A percentile compares a stretch with the other conserved stretches of the same genome.
Evolutionary conservation across 1,284 basidiomycete genomes (phyloP).

Genomic region (Tremellales sp.): DNA sequence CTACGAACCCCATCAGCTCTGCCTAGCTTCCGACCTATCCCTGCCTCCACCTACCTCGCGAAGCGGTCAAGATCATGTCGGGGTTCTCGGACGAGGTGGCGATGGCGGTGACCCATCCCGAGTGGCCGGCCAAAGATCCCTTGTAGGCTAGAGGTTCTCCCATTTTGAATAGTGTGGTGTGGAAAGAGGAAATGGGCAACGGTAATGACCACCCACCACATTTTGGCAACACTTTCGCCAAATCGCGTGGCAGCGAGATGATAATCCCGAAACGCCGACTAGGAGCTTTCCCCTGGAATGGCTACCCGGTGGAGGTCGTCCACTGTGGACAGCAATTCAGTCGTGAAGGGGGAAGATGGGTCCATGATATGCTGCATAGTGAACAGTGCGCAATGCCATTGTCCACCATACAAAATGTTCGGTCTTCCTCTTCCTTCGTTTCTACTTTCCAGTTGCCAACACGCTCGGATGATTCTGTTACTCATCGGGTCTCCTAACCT

Average conservation of each 20-base stretch:
- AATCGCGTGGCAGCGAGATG: background rate
- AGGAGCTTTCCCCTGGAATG: background rate
- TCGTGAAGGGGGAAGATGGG: background rate
- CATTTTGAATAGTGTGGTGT: slow-evolving; percentile 52
- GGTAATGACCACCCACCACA: background rate
- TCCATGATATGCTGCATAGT: no score
- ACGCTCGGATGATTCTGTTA: background rate
- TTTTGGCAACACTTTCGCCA: slow-evolving; percentile 2
- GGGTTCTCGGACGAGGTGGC: slow-evolving; percentile 96
- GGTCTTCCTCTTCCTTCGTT: background rate
- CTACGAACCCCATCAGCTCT: slow-evolving; percentile 51
- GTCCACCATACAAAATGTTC: no score
- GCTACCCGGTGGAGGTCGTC: background rate
- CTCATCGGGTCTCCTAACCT: background rate
- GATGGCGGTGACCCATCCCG: slow-evolving; percentile 94
- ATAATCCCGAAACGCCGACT: background rate
- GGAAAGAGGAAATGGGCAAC: background rate
- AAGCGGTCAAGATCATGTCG: slow-evolving; percentile 94
- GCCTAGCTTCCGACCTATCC: background rate
- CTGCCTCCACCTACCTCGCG: slow-evolving; percentile 67
- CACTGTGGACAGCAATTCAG: background rate
- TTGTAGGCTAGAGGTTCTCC: slow-evolving; percentile 85
- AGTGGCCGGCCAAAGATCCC: slow-evolving; percentile 90
- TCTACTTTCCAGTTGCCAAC: background rate
- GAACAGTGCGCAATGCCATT: no score